A percentile compares a stretch with the other conserved stretches of the same genome.
These are phyloP conservation scores for Clavaria fumosa DNA, from an alignment of 768 basidiomycete species.

Conservation along the genomic window DNA sequence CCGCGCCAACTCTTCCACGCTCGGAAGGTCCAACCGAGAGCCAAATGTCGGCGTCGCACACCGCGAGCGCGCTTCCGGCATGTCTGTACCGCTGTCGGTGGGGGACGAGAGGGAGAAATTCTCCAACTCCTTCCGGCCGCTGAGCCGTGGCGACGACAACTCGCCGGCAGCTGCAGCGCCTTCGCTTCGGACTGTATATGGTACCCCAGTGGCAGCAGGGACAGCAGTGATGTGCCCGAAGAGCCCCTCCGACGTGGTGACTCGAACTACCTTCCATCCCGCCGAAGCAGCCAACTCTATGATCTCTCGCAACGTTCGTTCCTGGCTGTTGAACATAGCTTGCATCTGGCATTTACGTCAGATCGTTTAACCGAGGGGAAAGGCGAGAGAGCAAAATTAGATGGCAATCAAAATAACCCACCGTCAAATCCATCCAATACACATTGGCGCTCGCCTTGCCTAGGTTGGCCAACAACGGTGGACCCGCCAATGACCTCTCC, in stretches of 20 bases:
- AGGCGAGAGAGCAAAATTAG: not conserved
- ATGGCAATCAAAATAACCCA: slow-evolving; percentile 15
- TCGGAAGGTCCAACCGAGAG: slow-evolving; percentile 32
- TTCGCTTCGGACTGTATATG: slow-evolving; percentile 16
- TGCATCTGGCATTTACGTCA: slow-evolving; percentile 33
- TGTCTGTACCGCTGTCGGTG: slow-evolving; percentile 18
- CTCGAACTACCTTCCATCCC: slow-evolving; percentile 46
- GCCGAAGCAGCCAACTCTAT: slow-evolving; percentile 35
- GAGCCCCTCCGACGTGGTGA: slow-evolving; percentile 43
- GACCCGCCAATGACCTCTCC: slow-evolving; percentile 35
- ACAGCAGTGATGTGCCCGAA: slow-evolving; percentile 62
- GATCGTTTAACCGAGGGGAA: not conserved
- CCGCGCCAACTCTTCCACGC: slow-evolving; percentile 28
- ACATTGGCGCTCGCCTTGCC: slow-evolving; percentile 58
- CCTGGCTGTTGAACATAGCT: slow-evolving; percentile 49
- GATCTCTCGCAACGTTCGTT: slow-evolving; percentile 53
- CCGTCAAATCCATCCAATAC: slow-evolving; percentile 59
- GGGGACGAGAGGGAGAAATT: slow-evolving; percentile 3
- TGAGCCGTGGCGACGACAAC: slow-evolving; percentile 11
- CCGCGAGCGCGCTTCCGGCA: slow-evolving; percentile 33
- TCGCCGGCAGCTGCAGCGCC: slow-evolving; percentile 13
- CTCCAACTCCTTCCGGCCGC: not conserved
- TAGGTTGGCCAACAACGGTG: slow-evolving; percentile 55
- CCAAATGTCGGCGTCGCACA: slow-evolving; percentile 52
- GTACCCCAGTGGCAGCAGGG: slow-evolving; percentile 41